phyloP scores from a whole-genome alignment of 176 grass and related monocot genomes.

The bread wheat (Triticum aestivum) region DNA sequence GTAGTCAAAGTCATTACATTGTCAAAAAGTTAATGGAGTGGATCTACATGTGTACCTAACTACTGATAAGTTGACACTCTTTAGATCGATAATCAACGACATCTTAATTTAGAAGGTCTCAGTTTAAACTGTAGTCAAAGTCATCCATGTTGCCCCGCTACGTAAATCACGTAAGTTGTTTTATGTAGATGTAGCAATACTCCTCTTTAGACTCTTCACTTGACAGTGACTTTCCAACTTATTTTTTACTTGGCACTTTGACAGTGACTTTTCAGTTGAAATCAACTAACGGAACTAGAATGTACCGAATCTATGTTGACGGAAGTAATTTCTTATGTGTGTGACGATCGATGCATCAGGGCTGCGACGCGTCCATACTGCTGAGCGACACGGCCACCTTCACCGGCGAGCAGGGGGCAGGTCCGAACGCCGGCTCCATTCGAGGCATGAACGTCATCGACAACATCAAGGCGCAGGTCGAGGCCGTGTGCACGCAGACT shows the following conservation, averaged over 20 bases:
- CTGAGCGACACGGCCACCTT: slow-evolving; percentile 48
- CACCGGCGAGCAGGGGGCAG: slow-evolving; percentile 49
- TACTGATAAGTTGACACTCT: too few relatives aligned
- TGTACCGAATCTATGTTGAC: neutral
- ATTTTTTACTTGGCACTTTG: neutral
- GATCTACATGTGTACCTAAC: too few relatives aligned
- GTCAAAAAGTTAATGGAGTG: too few relatives aligned
- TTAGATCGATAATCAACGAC: too few relatives aligned
- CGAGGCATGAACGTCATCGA: slow-evolving; percentile 50
- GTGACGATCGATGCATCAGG: slow-evolving; percentile 18
- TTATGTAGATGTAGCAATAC: too few relatives aligned
- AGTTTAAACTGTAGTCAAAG: too few relatives aligned
- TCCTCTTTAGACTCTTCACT: too few relatives aligned
- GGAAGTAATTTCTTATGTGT: neutral
- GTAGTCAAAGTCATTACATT: too few relatives aligned
- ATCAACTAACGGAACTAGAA: neutral
- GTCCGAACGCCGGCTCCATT: slow-evolving; percentile 33
- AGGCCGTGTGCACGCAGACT: slow-evolving; percentile 50
- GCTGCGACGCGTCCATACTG: slow-evolving; percentile 61
- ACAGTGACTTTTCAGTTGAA: neutral
- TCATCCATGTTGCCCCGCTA: too few relatives aligned
- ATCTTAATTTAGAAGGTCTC: too few relatives aligned
- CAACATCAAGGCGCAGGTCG: slow-evolving; percentile 51
- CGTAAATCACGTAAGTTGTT: too few relatives aligned
- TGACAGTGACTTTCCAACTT: too few relatives aligned